Base-by-base conservation (phyloP, 768 basidiomycete species). In the Collybia sp. region DNA sequence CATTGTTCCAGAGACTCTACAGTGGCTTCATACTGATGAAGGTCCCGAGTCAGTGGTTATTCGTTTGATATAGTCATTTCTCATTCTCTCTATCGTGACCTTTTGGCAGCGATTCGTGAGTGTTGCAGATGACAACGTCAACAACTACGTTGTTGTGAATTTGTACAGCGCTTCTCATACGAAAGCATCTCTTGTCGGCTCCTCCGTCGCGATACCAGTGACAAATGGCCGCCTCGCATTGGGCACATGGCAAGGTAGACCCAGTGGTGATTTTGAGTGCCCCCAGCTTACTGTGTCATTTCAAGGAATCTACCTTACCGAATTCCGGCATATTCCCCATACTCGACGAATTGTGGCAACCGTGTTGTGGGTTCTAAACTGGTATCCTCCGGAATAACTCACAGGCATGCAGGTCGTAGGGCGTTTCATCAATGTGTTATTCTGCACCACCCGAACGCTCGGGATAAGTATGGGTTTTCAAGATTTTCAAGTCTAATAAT, bases 1-100 rank as follows among this genome's bases (percentile, higher is more conserved):
- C 25, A 82, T 96, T 48, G 91, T 97, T 0, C 93, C 93, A 0
- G 93, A 96, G 60, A 73, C 60, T 12, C 68, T 94, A 12, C 65
- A 79, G 43, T 95, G 93, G 92, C 68, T 70, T 33, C 93, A 96
- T 62, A 89, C 83, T 0, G 91, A 93, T 59, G 93, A 97, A 71
- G 93, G 92, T 16, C 88, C 84, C 39, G 93, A 95, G 91, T 93
- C 59, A 67, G 84, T 25, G 25, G 25, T 25, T 8, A 25, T 68
- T 40, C 15, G 37, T 25, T 50, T 45, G 15, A 17, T 36, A 25
- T 46, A 30, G 19, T 32, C 18, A 30, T 47, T 17, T 47, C 36
- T 43, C 41, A 34, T 32, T 37, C 34, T 40, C 30, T 37, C 39
- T 45, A 45, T 44, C 30, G 44, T 45, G 31, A n/a, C 40, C 33